phyloP scores from a whole-genome alignment of 495 filamentous ascomycete genomes.

The Podospora bellae-mahoneyi region DNA sequence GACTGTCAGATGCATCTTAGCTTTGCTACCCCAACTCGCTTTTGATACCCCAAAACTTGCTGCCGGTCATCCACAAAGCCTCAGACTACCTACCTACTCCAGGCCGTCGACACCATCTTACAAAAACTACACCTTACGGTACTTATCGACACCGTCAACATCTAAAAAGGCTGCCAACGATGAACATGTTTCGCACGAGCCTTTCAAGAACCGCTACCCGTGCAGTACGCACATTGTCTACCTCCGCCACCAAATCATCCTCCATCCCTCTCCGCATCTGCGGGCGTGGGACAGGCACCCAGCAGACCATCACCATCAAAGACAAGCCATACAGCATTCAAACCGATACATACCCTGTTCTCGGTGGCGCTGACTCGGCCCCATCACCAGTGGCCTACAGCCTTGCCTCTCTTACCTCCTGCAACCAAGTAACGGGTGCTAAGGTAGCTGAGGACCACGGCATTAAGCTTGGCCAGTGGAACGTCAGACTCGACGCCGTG shows the following conservation, averaged over 20 bases:
- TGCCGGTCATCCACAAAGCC: no score
- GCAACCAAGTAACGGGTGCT: constrained; percentile 30
- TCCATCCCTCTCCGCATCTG: constrained; percentile 19
- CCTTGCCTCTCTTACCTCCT: constrained; percentile 29
- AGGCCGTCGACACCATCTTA: no score
- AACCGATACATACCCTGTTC: constrained; percentile 26
- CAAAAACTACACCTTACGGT: no score
- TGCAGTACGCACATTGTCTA: neutral
- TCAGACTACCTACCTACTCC: no score
- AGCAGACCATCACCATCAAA: constrained; percentile 20
- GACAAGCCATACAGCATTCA: constrained; percentile 26
- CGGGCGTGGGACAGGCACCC: constrained; percentile 22
- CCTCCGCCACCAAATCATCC: neutral
- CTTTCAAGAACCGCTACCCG: neutral
- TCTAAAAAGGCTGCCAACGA: neutral
- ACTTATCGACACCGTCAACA: no score
- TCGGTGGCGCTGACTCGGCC: constrained; percentile 27
- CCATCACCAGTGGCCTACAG: constrained; percentile 29
- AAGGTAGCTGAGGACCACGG: constrained; percentile 27
- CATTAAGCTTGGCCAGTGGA: constrained; percentile 24
- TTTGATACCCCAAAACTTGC: neutral
- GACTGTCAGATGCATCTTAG: neutral
- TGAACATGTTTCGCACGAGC: neutral
- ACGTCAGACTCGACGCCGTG: constrained; percentile 21
- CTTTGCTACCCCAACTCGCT: neutral